Evolutionary conservation across 1,139 yeast species (phyloP), one percentile per base, ranked within the genome.

Genomic region (Blastobotrys arbuscula): DNA sequence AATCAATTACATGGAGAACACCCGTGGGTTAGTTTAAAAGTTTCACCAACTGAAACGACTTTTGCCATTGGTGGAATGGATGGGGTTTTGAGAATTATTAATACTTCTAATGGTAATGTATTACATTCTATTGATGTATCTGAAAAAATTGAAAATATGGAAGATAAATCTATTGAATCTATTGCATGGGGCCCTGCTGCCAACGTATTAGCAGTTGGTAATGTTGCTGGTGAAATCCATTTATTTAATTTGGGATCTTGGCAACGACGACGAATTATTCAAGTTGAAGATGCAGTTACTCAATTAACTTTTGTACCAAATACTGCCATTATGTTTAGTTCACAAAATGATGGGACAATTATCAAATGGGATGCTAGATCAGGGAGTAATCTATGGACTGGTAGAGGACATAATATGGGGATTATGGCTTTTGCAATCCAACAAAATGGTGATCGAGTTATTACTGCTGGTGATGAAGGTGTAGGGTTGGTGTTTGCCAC

Each of bases 401-500:
- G 95, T 55, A 80, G 79, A 42, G 99, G 98, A 20, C 98, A 92
- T 67, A 86, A 84, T 65, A 86, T 87, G 84, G 97, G 97, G 50
- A 82, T 92, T 13, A 75, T 92, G 53, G 97, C 89, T 60, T 89
- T 90, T 65, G 79, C 84, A 13, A 60, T 81, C 42, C 75, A 72
- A 55, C 79, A 79, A n/a, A 70, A 76, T 41, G 90, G 87, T 38
- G 75, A 76, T 50, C 81, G 84, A 62, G 63, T 94, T 45, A 77
- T 89, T 38, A 87, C 97, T 24, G 98, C 97, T n/a, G 97, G 97
- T 54, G 98, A 92, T 65, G 98, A 92, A 66, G 96, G 96, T 56
- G 97, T 92, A 33, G 81, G 95, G 7, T 73, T 92, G 57, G 78
- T 92, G 7, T 90, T 82, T 60, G 74, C 75, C 23, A 23, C 40